Evolutionary conservation across 371 early-diverging fungal genomes (phyloP).

Genomic region (Cokeromyces recurvatus): DNA sequence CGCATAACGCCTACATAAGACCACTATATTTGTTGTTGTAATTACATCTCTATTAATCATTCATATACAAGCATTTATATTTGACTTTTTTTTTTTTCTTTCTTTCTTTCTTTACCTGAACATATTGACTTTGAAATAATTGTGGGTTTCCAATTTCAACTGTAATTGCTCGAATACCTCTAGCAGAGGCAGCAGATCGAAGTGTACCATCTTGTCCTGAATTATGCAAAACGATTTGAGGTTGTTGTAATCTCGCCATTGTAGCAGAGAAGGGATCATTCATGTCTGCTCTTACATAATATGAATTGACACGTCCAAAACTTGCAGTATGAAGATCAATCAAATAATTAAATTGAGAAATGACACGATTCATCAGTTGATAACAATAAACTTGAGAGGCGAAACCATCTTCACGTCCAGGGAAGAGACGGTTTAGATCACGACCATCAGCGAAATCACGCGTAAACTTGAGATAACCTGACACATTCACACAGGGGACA

Average conservation of each 20-base stretch:
- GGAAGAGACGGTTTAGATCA: slow-evolving; percentile 85
- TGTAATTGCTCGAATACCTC: slow-evolving; percentile 83
- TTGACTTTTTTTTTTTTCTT: too few relatives aligned
- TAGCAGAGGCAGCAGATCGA: slow-evolving; percentile 75
- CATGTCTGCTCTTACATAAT: slow-evolving; percentile 87
- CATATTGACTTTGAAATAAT: slow-evolving; percentile 68
- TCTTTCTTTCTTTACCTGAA: slow-evolving; percentile 56
- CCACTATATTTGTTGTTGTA: slow-evolving; percentile 48
- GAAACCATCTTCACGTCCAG: slow-evolving; percentile 69
- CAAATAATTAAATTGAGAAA: slow-evolving; percentile 75
- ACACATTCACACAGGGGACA: slow-evolving; percentile 83
- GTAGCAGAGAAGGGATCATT: slow-evolving; percentile 66
- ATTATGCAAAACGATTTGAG: slow-evolving; percentile 64
- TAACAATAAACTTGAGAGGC: slow-evolving; percentile 81
- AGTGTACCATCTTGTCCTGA: slow-evolving; percentile 57
- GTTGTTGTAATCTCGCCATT: slow-evolving; percentile 84
- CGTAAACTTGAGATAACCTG: slow-evolving; percentile 74
- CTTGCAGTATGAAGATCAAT: slow-evolving; percentile 89
- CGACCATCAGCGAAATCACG: slow-evolving; percentile 81
- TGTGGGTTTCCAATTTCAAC: slow-evolving; percentile 84
- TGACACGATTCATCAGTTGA: slow-evolving; percentile 73
- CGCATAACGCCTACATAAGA: slow-evolving; percentile 33
- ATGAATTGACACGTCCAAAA: slow-evolving; percentile 81
- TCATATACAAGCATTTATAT: too few relatives aligned
- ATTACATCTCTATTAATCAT: too few relatives aligned